These are phyloP conservation scores for Gymnopilus dilepis DNA, from an alignment of 768 basidiomycete species.

Conservation along the genomic window DNA sequence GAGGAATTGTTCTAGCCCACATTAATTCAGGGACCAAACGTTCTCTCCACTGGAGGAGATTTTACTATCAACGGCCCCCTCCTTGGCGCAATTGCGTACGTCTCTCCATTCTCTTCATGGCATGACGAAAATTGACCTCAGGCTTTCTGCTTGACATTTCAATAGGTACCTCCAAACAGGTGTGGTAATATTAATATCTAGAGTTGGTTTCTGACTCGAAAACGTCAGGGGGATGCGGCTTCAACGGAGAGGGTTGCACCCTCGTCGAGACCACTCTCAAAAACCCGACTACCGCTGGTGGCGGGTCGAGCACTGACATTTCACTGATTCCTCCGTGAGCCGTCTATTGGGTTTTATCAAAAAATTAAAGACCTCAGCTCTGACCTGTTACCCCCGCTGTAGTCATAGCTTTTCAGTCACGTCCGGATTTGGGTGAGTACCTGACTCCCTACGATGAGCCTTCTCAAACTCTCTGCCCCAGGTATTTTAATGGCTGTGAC, in stretches of 20 bases:
- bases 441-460: background rate
- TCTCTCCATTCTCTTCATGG: background rate
- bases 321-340: slow-evolving; percentile 45
- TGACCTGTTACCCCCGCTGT: background rate
- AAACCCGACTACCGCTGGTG: slow-evolving; percentile 23
- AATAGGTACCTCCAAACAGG: slow-evolving; percentile 13
- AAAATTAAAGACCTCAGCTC: background rate
- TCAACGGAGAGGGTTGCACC: slow-evolving; percentile 30
- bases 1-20: slow-evolving; percentile 28
- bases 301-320: slow-evolving; percentile 26
- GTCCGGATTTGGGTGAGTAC: slow-evolving; percentile 41
- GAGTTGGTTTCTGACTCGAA: background rate
- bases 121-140: too few species aligned
- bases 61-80: slow-evolving; percentile 28
- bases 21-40: slow-evolving; percentile 34
- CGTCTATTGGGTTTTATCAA: background rate
- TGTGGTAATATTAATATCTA: background rate
- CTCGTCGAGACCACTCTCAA: slow-evolving; percentile 42
- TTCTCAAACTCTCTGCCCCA: slow-evolving; percentile 15
- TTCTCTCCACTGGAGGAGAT: slow-evolving; percentile 20
- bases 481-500: slow-evolving; percentile 50
- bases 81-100: slow-evolving; percentile 40
- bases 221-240: slow-evolving; percentile 30
- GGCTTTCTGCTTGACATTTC: background rate
- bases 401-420: slow-evolving; percentile 45